phyloP scores from a whole-genome alignment of 345 rosid species.

The Kernera saxatilis region DNA sequence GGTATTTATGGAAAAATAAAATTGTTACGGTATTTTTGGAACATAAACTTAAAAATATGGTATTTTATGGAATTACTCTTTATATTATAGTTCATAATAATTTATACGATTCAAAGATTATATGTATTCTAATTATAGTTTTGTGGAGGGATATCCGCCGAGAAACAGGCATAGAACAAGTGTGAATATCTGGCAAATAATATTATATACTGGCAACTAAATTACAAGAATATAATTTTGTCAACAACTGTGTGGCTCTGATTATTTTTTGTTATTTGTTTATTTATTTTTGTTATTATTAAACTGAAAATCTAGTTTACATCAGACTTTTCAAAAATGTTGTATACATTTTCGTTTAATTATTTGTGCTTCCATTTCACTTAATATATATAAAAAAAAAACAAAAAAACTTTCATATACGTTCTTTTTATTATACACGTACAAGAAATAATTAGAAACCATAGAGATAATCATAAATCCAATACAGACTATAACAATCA shows the following conservation, averaged over 20 bases:
- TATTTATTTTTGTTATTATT: neutral
- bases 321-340: neutral
- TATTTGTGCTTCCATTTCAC: too few relatives aligned
- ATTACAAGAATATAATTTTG: too few relatives aligned
- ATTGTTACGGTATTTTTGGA: too few relatives aligned
- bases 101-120: neutral
- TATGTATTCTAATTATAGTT: neutral
- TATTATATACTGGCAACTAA: neutral
- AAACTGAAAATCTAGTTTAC: neutral
- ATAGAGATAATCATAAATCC: neutral
- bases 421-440: too few relatives aligned
- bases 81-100: too few relatives aligned
- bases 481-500: too few relatives aligned
- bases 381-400: too few relatives aligned
- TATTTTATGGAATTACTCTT: too few relatives aligned
- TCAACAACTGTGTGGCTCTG: too few relatives aligned
- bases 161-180: neutral
- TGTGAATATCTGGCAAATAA: neutral
- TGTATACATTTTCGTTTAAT: neutral
- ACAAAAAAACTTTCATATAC: neutral
- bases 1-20: too few relatives aligned
- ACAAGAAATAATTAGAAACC: neutral
- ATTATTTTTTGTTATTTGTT: neutral
- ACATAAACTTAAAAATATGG: too few relatives aligned
- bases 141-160: neutral